Percentiles rank a stretch among this genome's conserved stretches.
Conservation (phyloP, 148 eudicot genomes). For the Arctostaphylos glauca region DNA sequence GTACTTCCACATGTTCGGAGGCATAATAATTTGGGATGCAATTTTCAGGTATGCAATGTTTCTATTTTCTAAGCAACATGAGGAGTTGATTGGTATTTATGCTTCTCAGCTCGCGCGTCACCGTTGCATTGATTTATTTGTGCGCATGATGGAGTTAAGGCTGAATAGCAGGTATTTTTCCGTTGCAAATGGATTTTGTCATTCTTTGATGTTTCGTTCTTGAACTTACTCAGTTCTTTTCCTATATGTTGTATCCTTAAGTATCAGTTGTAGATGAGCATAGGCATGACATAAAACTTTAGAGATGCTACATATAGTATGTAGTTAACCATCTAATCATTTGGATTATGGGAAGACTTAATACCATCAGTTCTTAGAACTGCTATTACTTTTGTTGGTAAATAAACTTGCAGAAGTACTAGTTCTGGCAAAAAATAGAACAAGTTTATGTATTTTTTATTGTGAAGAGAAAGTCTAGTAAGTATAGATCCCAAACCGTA, state of each 20-base stretch:
- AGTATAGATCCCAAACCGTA: background rate
- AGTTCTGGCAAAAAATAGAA: background rate
- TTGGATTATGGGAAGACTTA: background rate
- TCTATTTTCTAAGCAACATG: constrained; percentile 80
- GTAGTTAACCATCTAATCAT: background rate
- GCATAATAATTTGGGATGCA: background rate
- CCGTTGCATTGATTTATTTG: constrained; percentile 92
- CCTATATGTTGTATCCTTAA: background rate
- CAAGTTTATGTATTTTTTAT: background rate
- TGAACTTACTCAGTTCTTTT: constrained; percentile 4
- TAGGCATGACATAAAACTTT: background rate
- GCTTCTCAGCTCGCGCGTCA: constrained; percentile 91
- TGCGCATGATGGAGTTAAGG: constrained; percentile 97
- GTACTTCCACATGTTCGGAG: background rate
- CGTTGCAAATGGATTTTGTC: background rate
- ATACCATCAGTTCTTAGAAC: background rate
- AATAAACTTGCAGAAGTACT: background rate
- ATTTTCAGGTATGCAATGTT: constrained; percentile 78
- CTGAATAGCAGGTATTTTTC: constrained; percentile 69
- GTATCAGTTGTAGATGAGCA: background rate
- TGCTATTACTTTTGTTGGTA: background rate
- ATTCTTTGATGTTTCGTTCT: background rate
- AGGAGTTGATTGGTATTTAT: constrained; percentile 91
- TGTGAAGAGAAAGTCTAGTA: background rate
- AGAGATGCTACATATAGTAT: background rate